A percentile compares a stretch with the other conserved stretches of the same genome.
Evolutionary conservation across 345 rosid species (phyloP).

Genomic region (Syzygium oleosum): DNA sequence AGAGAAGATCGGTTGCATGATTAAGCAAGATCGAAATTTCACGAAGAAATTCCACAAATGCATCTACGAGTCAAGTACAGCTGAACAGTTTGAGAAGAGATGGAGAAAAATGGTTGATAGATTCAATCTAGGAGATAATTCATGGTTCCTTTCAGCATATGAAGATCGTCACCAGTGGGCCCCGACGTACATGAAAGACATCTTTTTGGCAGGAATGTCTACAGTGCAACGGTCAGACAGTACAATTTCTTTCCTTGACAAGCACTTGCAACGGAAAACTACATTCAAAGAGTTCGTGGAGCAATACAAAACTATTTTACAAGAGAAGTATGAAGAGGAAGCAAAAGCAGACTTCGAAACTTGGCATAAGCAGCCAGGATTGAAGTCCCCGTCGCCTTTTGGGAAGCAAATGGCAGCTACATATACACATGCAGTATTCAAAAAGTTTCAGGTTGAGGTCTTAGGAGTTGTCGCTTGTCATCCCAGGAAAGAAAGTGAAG

Average conservation of each 20-base stretch:
- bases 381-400: conserved; percentile 23
- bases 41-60: conserved; percentile 18
- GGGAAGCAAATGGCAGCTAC: conserved; percentile 29
- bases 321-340: conserved; percentile 24
- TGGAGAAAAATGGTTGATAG: conserved; percentile 33
- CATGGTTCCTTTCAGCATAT: conserved; percentile 23
- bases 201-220: conserved; percentile 30
- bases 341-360: conserved; percentile 21
- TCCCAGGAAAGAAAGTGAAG: conserved; percentile 19
- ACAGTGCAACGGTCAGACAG: conserved; percentile 21
- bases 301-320: conserved; percentile 14
- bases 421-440: conserved; percentile 27
- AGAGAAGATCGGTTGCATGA: conserved; percentile 7
- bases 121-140: conserved; percentile 18
- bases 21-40: conserved; percentile 10
- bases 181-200: conserved; percentile 20
- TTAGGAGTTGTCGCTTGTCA: conserved; percentile 31
- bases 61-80: conserved; percentile 21
- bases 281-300: conserved; percentile 31
- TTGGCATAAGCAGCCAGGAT: conserved; percentile 10
- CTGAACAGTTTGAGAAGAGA: conserved; percentile 28
- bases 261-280: conserved; percentile 16
- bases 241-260: conserved; percentile 26
- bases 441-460: conserved; percentile 37
- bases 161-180: conserved; percentile 32